Percentiles rank a stretch among this genome's conserved stretches.
Evolutionary conservation across 2,329 filamentous ascomycete genomes (phyloP).

Genomic region (Paracamarosporium sp.): DNA sequence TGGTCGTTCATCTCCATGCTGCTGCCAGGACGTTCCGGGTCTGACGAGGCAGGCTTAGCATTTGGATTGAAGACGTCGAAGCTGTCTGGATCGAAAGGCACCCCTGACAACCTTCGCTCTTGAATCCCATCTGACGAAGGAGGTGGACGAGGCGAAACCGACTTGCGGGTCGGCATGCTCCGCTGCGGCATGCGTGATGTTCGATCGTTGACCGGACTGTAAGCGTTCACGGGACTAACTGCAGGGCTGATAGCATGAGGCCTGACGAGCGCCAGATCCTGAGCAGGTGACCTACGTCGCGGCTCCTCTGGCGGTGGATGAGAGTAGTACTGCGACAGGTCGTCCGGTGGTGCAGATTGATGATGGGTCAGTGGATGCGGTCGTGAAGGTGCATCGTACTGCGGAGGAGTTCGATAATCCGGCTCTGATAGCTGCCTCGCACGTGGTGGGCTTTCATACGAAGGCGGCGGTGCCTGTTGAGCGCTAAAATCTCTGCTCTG

Average conservation of each 20-base stretch:
- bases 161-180: slow-evolving; percentile 68
- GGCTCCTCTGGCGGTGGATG: slow-evolving; percentile 49
- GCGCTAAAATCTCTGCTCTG: slow-evolving; percentile 28
- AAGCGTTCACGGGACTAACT: slow-evolving; percentile 30
- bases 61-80: slow-evolving; percentile 75
- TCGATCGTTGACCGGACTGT: slow-evolving; percentile 40
- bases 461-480: slow-evolving; percentile 27
- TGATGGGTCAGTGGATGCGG: slow-evolving; percentile 39
- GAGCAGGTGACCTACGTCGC: slow-evolving; percentile 38
- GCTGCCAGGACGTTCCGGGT: slow-evolving; percentile 36
- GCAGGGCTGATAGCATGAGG: slow-evolving; percentile 54
- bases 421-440: slow-evolving; percentile 43
- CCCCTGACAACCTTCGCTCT: slow-evolving; percentile 62
- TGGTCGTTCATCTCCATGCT: slow-evolving; percentile 58
- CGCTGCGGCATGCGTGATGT: slow-evolving; percentile 50
- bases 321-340: slow-evolving; percentile 53
- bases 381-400: slow-evolving; percentile 38
- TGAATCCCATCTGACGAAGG: slow-evolving; percentile 49
- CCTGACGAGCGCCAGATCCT: slow-evolving; percentile 51
- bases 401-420: slow-evolving; percentile 39
- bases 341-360: slow-evolving; percentile 25
- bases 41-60: slow-evolving; percentile 27
- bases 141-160: slow-evolving; percentile 72
- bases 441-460: slow-evolving; percentile 34
- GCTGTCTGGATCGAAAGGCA: slow-evolving; percentile 78